Evolutionary conservation across 179 eudicot species (phyloP).

Genomic region (Silene noctiflora): DNA sequence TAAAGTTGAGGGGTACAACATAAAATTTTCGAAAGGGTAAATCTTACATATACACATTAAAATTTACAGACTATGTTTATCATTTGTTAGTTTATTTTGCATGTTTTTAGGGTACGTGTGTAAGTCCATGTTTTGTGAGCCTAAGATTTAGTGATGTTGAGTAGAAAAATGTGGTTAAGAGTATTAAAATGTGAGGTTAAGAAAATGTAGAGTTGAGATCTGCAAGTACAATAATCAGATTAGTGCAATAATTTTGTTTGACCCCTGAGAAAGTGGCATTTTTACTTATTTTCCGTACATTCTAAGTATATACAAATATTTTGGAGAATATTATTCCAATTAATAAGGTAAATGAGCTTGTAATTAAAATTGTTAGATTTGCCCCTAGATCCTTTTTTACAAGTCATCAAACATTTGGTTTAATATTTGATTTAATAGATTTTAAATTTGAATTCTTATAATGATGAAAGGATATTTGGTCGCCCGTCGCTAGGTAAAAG

Average conservation of each 20-base stretch:
- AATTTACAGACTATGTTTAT: neutral
- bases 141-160: slow-evolving; percentile 13
- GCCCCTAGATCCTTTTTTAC: too few relatives aligned
- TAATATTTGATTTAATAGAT: too few relatives aligned
- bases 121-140: neutral
- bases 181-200: neutral
- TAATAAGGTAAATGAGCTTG: too few relatives aligned
- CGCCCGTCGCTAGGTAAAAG: too few relatives aligned
- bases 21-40: too few relatives aligned
- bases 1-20: too few relatives aligned
- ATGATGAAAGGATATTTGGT: too few relatives aligned
- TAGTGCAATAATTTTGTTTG: neutral
- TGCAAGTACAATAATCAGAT: neutral
- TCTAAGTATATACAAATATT: neutral
- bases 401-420: too few relatives aligned
- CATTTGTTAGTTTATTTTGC: neutral
- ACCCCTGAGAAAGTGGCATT: neutral
- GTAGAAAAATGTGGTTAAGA: neutral
- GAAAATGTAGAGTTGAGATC: neutral
- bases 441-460: too few relatives aligned
- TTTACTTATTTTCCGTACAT: neutral
- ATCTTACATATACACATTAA: too few relatives aligned
- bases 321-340: too few relatives aligned
- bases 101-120: slow-evolving; percentile 8
- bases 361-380: too few relatives aligned